Evolutionary conservation across 2,329 filamentous ascomycete species (phyloP).

Genomic region (Tolypocladium inflatum): DNA sequence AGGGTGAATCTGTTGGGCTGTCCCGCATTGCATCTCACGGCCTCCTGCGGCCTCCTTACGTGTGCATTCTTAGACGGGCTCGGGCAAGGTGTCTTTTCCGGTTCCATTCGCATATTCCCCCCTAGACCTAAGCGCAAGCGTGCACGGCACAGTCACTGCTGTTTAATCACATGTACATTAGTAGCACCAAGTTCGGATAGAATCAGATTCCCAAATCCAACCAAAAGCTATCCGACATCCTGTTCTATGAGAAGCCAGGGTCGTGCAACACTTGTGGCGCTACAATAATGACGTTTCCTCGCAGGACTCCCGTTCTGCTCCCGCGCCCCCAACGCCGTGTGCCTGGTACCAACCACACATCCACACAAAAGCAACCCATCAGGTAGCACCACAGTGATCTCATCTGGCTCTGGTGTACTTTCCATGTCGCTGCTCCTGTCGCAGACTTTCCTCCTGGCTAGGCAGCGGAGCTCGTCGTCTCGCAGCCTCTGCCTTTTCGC

Average conservation of each 20-base stretch:
- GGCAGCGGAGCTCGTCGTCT: conserved; percentile 60
- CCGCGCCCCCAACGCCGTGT: background rate
- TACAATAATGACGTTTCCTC: background rate
- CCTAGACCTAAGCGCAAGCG: conserved; percentile 39
- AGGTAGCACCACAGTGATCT: background rate
- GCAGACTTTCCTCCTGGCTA: conserved; percentile 74
- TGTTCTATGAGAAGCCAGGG: background rate
- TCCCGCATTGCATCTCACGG: background rate
- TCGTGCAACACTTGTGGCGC: background rate
- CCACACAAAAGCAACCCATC: background rate
- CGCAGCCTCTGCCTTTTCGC: conserved; percentile 22
- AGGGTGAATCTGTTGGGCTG: background rate
- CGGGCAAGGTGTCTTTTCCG: background rate
- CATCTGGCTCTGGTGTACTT: conserved; percentile 45
- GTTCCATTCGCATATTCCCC: background rate
- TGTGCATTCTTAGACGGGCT: background rate
- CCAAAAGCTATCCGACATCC: background rate
- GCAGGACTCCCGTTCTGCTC: background rate
- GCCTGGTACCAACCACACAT: background rate
- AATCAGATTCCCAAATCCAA: background rate
- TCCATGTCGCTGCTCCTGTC: conserved; percentile 62
- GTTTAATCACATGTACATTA: background rate
- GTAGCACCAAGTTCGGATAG: background rate
- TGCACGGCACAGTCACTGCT: conserved; percentile 23
- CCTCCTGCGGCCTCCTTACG: background rate